Base-by-base conservation (phyloP, 768 basidiomycete genomes). In the Candolleomyces eurysporus region DNA sequence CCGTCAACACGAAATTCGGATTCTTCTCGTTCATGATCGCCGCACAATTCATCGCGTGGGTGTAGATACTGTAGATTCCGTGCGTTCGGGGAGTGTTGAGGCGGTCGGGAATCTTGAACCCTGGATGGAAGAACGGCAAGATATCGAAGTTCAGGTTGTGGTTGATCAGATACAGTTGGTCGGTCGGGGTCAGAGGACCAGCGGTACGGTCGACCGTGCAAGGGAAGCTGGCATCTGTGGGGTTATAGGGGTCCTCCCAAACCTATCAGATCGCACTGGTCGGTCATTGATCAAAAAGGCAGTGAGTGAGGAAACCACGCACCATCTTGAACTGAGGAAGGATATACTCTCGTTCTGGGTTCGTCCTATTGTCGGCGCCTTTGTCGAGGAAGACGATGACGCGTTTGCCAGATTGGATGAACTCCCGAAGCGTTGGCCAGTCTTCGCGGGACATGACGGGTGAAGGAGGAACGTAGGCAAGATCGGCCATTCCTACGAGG, bases 361-460 rank as follows among this genome's bases (percentile, higher is more conserved):
- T 61, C 0, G 62, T 64, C 2, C 66, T 62, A n/a, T 69, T 73
- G 32, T 79, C 74, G 1, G 80, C 79, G 14, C 77, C 75, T 1
- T 75, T 67, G 63, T 89, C 86, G 66, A 89, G 70, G 69, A 89
- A 88, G 2, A 85, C 77, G 14, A 89, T 79, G 9, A 90, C 78
- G 5, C 83, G 79, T 67, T 79, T 85, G 8, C 82, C 84, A 9
- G 71, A 73, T 62, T 83, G 78, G 64, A 89, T 84, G 77, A 89
- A 75, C 19, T 80, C 72, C 0, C 84, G 82, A 1, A 89, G 74
- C 0, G 86, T 86, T 0, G 87, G 88, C 86, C 88, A 90, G 62
- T 83, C 77, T 14, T 72, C 69, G 46, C 75, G 73, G 10, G 74
- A 70, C 66, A 83, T 72, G 1, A 80, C 72, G 1, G 78, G 67